Percentiles rank a stretch among this genome's conserved stretches.
Evolutionary conservation across 2,329 filamentous ascomycete genomes (phyloP).

Genomic region (Paecilomyces dactylethromorphus): DNA sequence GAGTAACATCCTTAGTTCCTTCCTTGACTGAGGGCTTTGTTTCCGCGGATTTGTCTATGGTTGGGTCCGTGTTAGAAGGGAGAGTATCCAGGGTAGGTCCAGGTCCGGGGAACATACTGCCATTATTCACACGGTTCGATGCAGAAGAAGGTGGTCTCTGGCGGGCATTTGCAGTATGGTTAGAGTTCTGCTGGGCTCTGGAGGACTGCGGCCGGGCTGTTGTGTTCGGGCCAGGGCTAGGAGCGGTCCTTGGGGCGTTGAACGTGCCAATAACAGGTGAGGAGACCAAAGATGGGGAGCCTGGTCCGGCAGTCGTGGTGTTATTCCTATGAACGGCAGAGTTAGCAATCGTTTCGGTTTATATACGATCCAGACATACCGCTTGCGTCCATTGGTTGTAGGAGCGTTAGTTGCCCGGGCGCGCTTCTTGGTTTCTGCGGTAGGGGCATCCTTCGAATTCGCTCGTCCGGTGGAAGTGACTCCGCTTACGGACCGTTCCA

Average conservation of each 20-base stretch:
- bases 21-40: conserved; percentile 50
- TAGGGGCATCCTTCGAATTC: conserved; percentile 59
- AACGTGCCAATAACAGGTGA: conserved; percentile 69
- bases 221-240: conserved; percentile 55
- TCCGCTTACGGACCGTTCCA: conserved; percentile 36
- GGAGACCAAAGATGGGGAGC: conserved; percentile 65
- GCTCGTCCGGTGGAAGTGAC: conserved; percentile 24
- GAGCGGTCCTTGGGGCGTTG: conserved; percentile 49
- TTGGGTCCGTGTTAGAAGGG: conserved; percentile 14
- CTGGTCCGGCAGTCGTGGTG: conserved; percentile 44
- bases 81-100: conserved; percentile 22
- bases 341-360: conserved; percentile 2
- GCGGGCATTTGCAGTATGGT: conserved; percentile 50
- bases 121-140: conserved; percentile 54
- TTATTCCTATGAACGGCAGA: conserved; percentile 32
- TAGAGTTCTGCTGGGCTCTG: conserved; percentile 69
- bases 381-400: conserved; percentile 59
- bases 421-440: conserved; percentile 65
- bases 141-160: conserved; percentile 56
- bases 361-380: conserved; percentile 43
- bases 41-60: conserved; percentile 38
- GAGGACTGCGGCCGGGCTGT: conserved; percentile 59
- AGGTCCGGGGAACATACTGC: conserved; percentile 30
- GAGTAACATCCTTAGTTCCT: conserved; percentile 19
- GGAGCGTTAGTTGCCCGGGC: conserved; percentile 65